Evolutionary conservation across 257 asterid species (phyloP), one percentile per base, ranked within the genome.

Genomic region (Solanum sitiens): DNA sequence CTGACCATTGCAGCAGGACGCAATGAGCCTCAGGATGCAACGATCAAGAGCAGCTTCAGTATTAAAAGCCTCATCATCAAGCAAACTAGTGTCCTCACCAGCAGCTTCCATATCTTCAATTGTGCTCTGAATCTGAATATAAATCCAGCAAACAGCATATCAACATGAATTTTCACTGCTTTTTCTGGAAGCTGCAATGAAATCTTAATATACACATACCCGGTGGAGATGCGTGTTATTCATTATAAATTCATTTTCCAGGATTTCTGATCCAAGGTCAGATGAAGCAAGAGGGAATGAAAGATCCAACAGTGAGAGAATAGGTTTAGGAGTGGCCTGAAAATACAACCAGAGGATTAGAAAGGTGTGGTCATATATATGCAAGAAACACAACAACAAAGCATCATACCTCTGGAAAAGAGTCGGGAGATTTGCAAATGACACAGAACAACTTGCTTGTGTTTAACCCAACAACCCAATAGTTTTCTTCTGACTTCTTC

Each of bases 21-120:
- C 97, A 75, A 97, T 97, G 83, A 97, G 98, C 94, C 98, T 94
- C 94, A 96, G 92, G 90, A 96, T 96, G 94, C 99, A 96, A 92
- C 97, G 90, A 88, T 95, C 98, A 84, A 95, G 92, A 86, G 98
- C 94, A 42, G 93, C 90, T 91, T 97, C 99, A 47, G 91, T 91
- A 90, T 91, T 90, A 91, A 96, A 97, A 83, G 98, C 98, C 92
- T 96, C 98, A 16, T 96, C 99, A 10, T 96, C 98, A 42, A 97
- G 98, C 70, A 94, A 91, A 72, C 92, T 89, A 44, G 93, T 89
- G 86, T 95, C 96, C 83, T 86, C 88, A 75, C 98, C 98, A 86
- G 91, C 89, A 86, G 92, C 93, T 84, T 88, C 93, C 88, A 90
- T 89, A 89, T 96, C 97, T 87, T 96, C 99, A 35, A 96, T 92